These are phyloP conservation scores for Castanospermum australe DNA, from an alignment of 306 rosid species.

Conservation along the genomic window DNA sequence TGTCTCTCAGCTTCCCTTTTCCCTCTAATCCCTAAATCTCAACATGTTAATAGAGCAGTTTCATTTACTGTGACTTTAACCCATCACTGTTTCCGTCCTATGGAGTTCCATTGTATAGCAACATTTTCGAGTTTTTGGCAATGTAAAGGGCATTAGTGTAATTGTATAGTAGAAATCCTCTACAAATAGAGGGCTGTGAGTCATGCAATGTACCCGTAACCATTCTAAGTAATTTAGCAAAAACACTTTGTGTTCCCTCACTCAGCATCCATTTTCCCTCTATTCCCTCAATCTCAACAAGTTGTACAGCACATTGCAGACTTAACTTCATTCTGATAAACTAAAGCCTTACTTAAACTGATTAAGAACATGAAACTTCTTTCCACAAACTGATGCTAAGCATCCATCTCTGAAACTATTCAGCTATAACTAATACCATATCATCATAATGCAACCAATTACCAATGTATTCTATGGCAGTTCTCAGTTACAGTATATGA, in stretches of 20 bases:
- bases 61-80: too few relatives aligned
- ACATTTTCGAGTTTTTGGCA: too few relatives aligned
- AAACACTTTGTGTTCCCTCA: background rate
- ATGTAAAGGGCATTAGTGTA: background rate
- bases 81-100: too few relatives aligned
- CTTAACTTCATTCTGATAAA: background rate
- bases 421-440: background rate
- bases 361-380: slow-evolving; percentile 11
- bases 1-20: too few relatives aligned
- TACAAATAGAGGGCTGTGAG: background rate
- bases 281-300: background rate
- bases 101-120: too few relatives aligned
- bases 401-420: slow-evolving; percentile 17
- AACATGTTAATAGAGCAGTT: too few relatives aligned
- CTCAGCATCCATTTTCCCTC: background rate
- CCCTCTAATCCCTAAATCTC: too few relatives aligned
- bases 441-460: background rate
- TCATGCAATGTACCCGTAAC: background rate
- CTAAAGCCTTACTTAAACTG: background rate
- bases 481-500: background rate
- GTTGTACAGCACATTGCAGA: background rate
- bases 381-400: background rate
- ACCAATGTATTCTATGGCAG: background rate
- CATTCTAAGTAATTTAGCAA: background rate
- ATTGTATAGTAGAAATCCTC: background rate